phyloP scores from a whole-genome alignment of 495 filamentous ascomycete genomes.

The Penicillium steckii region DNA sequence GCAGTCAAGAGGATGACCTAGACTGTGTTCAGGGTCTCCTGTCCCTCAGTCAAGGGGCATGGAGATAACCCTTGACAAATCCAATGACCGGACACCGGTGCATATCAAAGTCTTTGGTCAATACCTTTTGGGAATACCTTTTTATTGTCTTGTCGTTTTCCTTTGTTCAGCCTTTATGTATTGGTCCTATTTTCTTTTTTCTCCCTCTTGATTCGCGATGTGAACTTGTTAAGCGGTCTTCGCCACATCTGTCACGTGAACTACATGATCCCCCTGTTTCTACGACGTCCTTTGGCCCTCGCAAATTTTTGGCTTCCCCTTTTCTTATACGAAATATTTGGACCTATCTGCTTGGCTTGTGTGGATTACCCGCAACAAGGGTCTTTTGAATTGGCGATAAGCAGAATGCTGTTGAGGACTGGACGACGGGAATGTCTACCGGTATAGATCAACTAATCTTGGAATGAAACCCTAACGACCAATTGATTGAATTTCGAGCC shows the following conservation, averaged over 20 bases:
- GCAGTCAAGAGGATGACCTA: conserved; percentile 65
- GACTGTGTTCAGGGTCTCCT: conserved; percentile 78
- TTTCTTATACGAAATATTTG: conserved; percentile 3
- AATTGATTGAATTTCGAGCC: neutral
- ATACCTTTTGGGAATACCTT: conserved; percentile 7
- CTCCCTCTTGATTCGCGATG: conserved; percentile 24
- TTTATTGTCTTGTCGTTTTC: conserved; percentile 27
- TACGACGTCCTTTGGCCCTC: conserved; percentile 11
- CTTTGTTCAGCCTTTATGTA: conserved; percentile 20
- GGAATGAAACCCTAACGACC: conserved; percentile 26
- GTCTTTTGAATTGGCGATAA: neutral
- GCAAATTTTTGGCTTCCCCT: neutral
- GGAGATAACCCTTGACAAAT: conserved; percentile 37
- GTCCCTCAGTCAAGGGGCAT: conserved; percentile 67
- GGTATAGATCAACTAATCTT: conserved; percentile 27
- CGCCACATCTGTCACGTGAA: conserved; percentile 32
- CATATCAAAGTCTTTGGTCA: neutral
- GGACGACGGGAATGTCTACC: conserved; percentile 14
- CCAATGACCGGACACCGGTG: neutral
- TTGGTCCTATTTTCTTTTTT: conserved; percentile 14
- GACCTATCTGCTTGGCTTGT: neutral
- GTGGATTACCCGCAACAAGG: neutral
- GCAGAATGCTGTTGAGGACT: conserved; percentile 2
- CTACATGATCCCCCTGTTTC: conserved; percentile 25
- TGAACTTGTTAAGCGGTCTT: conserved; percentile 38